Evolutionary conservation across 768 basidiomycete species (phyloP), one percentile per base, ranked within the genome.

Genomic region (Phlebiopsis gigantea): DNA sequence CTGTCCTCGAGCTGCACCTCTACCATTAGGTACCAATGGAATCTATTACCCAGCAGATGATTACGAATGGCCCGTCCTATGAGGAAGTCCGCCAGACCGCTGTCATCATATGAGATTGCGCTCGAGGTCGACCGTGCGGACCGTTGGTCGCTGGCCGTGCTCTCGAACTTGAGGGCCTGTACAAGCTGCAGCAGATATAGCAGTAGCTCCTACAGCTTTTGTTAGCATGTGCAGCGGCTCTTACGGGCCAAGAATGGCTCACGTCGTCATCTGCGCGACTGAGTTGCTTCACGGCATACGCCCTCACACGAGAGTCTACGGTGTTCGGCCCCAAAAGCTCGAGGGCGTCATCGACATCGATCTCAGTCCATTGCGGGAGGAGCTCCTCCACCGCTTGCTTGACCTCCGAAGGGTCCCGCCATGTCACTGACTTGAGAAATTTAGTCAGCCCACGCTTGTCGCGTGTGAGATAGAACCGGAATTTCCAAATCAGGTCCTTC

Each of bases 1-100:
- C 85, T 84, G 66, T 94, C 92, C 65, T 94, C 91, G 45, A 91
- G 72, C 21, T 92, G 90, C 17, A 93, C 86, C 68, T 98, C 97
- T 4, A 98, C 95, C 83, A 94, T 93, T 55, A 98, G 83, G 65
- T 98, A 99, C 97, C 97, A 98, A 68, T 96, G 90, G 61, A 98
- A 76, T 24, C 91, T 79, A 63, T 98, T 98, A 0, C 95, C 97
- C 1, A 99, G 75, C 0, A 96, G 79, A 2, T 77, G 77, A 65
- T 96, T 96, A 61, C 80, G 76, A 12, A 93, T 91, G 17, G 91
- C 92, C 21, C 95, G 81, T 5, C 81, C 72, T 51, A 98, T 90
- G 48, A 99, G 76, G 68, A 98, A 98, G 63, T 96, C 93, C 1
- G 94, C 87, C 8, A 99, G 77, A 1, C 95, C 94, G 62, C 91